Evolutionary conservation across 2,329 filamentous ascomycete genomes (phyloP).

Genomic region (Mollisia scopiformis): DNA sequence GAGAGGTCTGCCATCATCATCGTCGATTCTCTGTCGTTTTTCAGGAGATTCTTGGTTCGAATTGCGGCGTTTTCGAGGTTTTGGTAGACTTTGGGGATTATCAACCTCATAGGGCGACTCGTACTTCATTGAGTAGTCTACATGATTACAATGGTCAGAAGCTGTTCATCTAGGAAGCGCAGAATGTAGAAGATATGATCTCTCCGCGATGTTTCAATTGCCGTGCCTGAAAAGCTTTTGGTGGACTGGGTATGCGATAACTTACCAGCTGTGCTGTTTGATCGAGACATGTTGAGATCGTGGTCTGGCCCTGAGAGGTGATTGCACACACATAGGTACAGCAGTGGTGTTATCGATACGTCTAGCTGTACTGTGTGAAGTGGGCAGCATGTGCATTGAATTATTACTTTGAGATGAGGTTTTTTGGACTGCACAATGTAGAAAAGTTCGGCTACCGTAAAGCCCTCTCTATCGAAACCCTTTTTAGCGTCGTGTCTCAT

Average conservation of each 20-base stretch:
- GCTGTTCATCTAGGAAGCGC: not conserved
- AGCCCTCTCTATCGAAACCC: not conserved
- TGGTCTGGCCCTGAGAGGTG: not conserved
- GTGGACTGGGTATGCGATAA: not conserved
- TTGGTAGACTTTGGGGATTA: not conserved
- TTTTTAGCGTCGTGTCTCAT: not conserved
- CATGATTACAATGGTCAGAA: not conserved
- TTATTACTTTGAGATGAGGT: not conserved
- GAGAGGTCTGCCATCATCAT: not conserved
- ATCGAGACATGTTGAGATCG: not conserved
- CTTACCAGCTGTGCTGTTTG: not conserved
- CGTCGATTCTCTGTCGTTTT: conserved; percentile 10
- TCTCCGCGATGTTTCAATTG: not conserved
- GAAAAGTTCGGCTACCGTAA: not conserved
- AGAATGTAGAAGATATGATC: not conserved
- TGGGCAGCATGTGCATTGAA: too few relatives aligned
- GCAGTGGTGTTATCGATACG: too few relatives aligned
- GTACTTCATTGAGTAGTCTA: not conserved
- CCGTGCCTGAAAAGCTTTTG: not conserved
- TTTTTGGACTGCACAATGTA: not conserved
- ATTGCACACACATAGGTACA: not conserved
- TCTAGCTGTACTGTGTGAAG: too few relatives aligned
- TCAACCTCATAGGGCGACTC: not conserved
- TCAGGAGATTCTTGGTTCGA: conserved; percentile 19
- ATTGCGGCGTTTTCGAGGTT: conserved; percentile 43